Percentiles rank a stretch among this genome's conserved stretches.
Conservation (phyloP, 768 basidiomycete species). For the Rhodotorula diobovata region DNA sequence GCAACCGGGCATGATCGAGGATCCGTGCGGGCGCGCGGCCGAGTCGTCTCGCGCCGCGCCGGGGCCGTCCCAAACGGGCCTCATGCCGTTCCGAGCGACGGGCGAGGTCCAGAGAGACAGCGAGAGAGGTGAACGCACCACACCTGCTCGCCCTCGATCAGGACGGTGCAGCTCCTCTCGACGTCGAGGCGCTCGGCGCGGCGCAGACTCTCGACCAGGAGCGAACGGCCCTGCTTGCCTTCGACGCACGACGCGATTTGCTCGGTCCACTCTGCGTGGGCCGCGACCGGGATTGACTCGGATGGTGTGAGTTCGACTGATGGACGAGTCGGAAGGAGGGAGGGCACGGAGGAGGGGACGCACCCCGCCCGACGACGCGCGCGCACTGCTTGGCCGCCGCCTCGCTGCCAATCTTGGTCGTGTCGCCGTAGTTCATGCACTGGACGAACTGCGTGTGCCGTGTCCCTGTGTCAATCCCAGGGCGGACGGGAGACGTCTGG, state of each 20-base stretch:
- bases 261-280: neutral
- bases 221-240: neutral
- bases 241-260: neutral
- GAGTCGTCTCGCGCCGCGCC: no score
- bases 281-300: no score
- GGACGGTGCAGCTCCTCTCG: slow-evolving; percentile 81
- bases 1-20: no score
- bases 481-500: no score
- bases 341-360: slow-evolving; percentile 14
- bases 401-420: slow-evolving; percentile 61
- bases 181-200: slow-evolving; percentile 15
- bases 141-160: slow-evolving; percentile 60
- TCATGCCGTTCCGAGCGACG: no score
- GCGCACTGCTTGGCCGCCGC: slow-evolving; percentile 67
- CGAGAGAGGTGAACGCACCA: neutral
- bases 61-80: no score
- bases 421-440: slow-evolving; percentile 66
- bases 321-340: neutral
- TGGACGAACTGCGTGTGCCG: slow-evolving; percentile 58
- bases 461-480: no score
- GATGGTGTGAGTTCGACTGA: no score
- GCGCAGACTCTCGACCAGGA: slow-evolving; percentile 1
- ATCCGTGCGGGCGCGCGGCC: no score
- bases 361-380: slow-evolving; percentile 56
- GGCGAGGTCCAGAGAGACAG: no score